Conservation (phyloP, 228 moss, liverwort and hornwort species). For the Sphagnum magellanicum region DNA sequence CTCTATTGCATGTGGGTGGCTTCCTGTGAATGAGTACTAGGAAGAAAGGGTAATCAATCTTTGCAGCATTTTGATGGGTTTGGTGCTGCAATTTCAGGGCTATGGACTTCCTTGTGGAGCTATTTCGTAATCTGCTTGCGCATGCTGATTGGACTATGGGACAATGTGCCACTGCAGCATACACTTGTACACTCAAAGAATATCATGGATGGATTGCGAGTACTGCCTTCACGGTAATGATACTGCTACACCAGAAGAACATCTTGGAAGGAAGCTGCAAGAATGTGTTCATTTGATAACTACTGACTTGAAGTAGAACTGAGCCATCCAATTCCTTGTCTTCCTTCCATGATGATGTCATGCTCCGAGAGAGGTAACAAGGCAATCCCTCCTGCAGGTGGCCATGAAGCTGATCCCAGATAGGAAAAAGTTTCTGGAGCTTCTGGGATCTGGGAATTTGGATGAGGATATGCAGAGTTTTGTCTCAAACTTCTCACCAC, state of each 20-base stretch:
- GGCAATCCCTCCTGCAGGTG: conserved; percentile 33
- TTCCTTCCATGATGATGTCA: not conserved
- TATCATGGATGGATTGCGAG: conserved; percentile 98
- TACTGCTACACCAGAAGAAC: not conserved
- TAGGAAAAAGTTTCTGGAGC: conserved; percentile 70
- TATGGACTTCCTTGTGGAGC: conserved; percentile 97
- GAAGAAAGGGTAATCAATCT: not conserved
- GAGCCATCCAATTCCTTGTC: not conserved
- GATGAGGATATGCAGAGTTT: conserved; percentile 75
- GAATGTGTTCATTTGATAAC: not conserved
- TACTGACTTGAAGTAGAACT: not conserved
- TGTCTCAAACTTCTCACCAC: conserved; percentile 62
- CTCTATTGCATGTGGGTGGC: too few species aligned
- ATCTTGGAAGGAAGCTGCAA: not conserved
- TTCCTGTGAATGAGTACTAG: not conserved
- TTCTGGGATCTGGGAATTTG: conserved; percentile 68
- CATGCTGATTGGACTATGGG: conserved; percentile 88
- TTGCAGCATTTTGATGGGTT: not conserved
- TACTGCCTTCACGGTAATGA: conserved; percentile 80
- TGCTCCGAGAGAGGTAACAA: not conserved
- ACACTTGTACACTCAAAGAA: conserved; percentile 68
- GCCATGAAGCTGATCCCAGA: conserved; percentile 88
- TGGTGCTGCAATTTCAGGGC: conserved; percentile 28
- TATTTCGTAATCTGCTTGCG: conserved; percentile 67
- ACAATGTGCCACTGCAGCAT: conserved; percentile 83